Evolutionary conservation across 306 rosid genomes (phyloP).

Genomic region (Acacia melanoxylon): DNA sequence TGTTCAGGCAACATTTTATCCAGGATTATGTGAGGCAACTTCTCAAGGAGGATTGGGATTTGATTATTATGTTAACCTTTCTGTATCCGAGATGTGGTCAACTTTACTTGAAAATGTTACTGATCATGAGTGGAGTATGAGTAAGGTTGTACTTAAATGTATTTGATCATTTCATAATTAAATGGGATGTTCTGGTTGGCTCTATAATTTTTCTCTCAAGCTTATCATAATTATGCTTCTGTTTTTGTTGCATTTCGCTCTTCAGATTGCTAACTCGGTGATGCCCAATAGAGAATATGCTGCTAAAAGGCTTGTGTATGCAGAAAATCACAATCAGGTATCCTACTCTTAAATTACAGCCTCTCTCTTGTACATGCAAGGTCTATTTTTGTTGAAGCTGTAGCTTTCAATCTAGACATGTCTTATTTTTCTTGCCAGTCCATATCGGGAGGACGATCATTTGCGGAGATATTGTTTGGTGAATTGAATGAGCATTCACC

Average conservation of each 20-base stretch:
- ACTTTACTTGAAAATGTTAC: constrained; percentile 76
- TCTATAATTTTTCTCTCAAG: constrained; percentile 10
- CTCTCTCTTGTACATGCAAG: not conserved
- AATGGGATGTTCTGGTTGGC: constrained; percentile 19
- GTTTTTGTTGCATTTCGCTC: constrained; percentile 10
- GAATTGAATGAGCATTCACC: constrained; percentile 49
- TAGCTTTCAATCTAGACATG: constrained; percentile 4
- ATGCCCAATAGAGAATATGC: constrained; percentile 58
- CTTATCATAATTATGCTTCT: constrained; percentile 25
- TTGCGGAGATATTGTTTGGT: constrained; percentile 87
- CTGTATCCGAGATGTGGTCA: constrained; percentile 87
- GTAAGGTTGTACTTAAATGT: constrained; percentile 57
- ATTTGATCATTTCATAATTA: constrained; percentile 16
- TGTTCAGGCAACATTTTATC: constrained; percentile 85
- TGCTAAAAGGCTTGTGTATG: constrained; percentile 76
- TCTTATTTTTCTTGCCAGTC: constrained; percentile 58
- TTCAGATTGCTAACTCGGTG: constrained; percentile 79
- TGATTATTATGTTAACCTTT: constrained; percentile 88
- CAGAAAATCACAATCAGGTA: constrained; percentile 97
- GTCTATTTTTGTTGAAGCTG: not conserved
- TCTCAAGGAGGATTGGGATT: constrained; percentile 98
- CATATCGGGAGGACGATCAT: constrained; percentile 83
- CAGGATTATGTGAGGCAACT: constrained; percentile 87
- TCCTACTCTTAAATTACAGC: not conserved
- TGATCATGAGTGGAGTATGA: constrained; percentile 92